Evolutionary conservation across 2,329 filamentous ascomycete species (phyloP).

Genomic region (Ophiostoma piceae): DNA sequence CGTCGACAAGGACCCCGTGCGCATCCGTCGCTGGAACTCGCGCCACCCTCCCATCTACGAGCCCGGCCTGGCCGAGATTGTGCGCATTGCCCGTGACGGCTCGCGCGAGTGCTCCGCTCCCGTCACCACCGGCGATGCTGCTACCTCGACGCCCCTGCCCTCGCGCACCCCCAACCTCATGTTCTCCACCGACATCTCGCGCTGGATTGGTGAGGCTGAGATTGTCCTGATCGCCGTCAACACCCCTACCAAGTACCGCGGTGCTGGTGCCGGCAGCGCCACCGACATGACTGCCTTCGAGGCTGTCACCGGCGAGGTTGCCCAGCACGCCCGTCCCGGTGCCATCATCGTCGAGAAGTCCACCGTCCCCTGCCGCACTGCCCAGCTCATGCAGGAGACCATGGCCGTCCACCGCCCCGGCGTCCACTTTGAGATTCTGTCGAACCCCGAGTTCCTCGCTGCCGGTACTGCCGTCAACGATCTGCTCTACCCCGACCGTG

Average conservation of each 20-base stretch:
- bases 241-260: conserved; percentile 69
- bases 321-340: conserved; percentile 58
- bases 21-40: conserved; percentile 70
- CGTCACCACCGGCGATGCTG: conserved; percentile 33
- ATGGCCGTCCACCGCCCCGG: conserved; percentile 56
- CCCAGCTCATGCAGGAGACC: conserved; percentile 62
- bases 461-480: conserved; percentile 71
- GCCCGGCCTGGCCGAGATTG: conserved; percentile 62
- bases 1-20: conserved; percentile 61
- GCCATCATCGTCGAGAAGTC: conserved; percentile 78
- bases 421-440: conserved; percentile 67
- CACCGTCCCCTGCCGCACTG: conserved; percentile 71
- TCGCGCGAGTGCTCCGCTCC: conserved; percentile 41
- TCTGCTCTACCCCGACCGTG: conserved; percentile 64
- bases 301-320: conserved; percentile 62
- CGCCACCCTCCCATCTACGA: conserved; percentile 70
- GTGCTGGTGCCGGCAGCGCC: conserved; percentile 63
- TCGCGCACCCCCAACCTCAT: conserved; percentile 60
- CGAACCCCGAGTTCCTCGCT: conserved; percentile 76
- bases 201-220: conserved; percentile 61
- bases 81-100: conserved; percentile 59
- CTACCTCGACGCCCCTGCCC: conserved; percentile 34
- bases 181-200: conserved; percentile 64
- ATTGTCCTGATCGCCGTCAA: conserved; percentile 72
- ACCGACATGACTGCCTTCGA: conserved; percentile 70